Evolutionary conservation across 345 rosid species (phyloP), one percentile per base, ranked within the genome.

Genomic region (Populus euphratica): DNA sequence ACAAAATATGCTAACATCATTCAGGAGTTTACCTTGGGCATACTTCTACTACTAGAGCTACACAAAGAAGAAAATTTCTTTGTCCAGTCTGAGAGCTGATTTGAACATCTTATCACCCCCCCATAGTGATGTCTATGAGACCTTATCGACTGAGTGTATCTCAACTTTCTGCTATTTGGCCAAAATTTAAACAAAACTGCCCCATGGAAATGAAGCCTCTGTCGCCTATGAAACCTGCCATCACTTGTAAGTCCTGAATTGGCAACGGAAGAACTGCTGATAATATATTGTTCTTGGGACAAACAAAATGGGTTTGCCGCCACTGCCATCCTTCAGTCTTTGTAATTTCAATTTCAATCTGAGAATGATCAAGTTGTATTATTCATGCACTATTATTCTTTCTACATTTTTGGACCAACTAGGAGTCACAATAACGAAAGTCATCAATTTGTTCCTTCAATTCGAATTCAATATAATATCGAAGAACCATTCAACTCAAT

Each of bases 261-360:
- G 68, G 78, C 75, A 81, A 74, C 79, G 61, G 79, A 83, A 83
- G 50, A 47, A 47, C 50, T 47, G 50, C 81, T 63, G 21, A 80
- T 36, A 44, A 88, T 78, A 77, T 78, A 86, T 77, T 81, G 86
- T 54, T 82, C 86, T 78, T 36, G 85, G 78, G 79, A 88, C 70
- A 85, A 70, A 70, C 83, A 84, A 73, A 90, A 73, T 63, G 86
- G 83, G 61, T 81, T 88, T 49, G 86, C 79, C 75, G 91, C 79
- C 72, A 88, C 77, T 44, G 92, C 87, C 98, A 94, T 94, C 67
- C 69, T 88, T 77, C 73, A 72, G 73, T 54, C 49, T 69, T 80
- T 73, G 68, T 47, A 78, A 77, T 79, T 76, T 84, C 76, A 76
- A 76, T 69, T 70, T 16, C 81, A 81, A 83, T 76, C 87, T 86